Evolutionary conservation across 768 basidiomycete species (phyloP), one percentile per base, ranked within the genome.

Genomic region (Nevesoporus exiguus): DNA sequence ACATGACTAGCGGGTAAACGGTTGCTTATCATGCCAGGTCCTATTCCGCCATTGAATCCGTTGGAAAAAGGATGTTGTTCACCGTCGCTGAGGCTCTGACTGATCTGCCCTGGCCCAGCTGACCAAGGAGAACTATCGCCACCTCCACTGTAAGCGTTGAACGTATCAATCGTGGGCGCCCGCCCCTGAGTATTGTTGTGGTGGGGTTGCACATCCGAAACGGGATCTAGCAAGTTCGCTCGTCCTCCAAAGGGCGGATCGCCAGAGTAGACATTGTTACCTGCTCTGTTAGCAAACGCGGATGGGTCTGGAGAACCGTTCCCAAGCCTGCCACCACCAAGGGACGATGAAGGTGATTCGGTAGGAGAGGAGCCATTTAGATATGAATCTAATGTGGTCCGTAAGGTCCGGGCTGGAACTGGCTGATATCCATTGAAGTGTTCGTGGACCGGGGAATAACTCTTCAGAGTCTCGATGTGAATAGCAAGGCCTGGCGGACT

Each of bases 311-410:
- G 88, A 30, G 88, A 90, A 19, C 76, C 77, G 58, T 83, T 81
- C 42, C 80, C 77, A 65, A 87, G 86, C 57, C 83, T 73, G 29
- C 79, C 80, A 27, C 76, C 80, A 55, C 85, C 80, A 40, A 88
- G 79, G 4, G 87, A 86, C 2, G 89, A 90, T 3, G 85, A 80
- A 3, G 88, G 86, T 9, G 89, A 90, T 55, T 86, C 84, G 15
- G 85, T 79, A 30, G 78, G 74, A 27, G 87, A 84, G 11, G 77
- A 76, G 36, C 75, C 71, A 41, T 72, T 74, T 27, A 81, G 56
- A 66, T 82, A 85, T 2, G 81, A 76, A 62, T 90, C 87, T 52
- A 90, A 65, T n/a, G 84, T 79, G n/a, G 82, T 77, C 40, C 82
- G 80, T 56, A 87, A 62, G 17, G 80, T 74, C 22, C 82, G 77